Percentiles rank a stretch among this genome's conserved stretches.
phyloP scores from a whole-genome alignment of 164 flowering plant species.

The Brasenia schreberi region DNA sequence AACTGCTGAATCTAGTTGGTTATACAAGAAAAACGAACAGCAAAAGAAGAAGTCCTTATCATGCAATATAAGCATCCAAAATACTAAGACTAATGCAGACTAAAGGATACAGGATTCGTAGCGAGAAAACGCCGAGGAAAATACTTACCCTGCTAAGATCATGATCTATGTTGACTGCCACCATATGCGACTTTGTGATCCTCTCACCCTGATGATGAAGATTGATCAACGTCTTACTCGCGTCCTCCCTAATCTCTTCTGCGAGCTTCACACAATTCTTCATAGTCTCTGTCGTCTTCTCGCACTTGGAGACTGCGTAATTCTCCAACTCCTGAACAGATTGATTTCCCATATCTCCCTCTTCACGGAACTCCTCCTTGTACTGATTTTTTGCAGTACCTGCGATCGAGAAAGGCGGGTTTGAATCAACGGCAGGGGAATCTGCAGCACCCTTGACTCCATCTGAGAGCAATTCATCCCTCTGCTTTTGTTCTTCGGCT shows the following conservation, averaged over 20 bases:
- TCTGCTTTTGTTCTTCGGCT: neutral
- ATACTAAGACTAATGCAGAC: too few relatives aligned
- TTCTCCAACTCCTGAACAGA: constrained; percentile 58
- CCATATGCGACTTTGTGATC: constrained; percentile 51
- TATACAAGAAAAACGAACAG: too few relatives aligned
- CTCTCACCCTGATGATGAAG: constrained; percentile 82
- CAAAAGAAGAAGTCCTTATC: too few relatives aligned
- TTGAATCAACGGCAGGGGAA: neutral
- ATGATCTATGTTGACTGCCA: constrained; percentile 46
- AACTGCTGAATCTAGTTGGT: too few relatives aligned
- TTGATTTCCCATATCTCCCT: constrained; percentile 46
- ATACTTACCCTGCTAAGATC: constrained; percentile 49
- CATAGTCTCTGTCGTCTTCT: constrained; percentile 51
- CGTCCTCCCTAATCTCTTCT: constrained; percentile 62
- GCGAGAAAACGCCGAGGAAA: neutral
- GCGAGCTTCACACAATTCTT: constrained; percentile 62
- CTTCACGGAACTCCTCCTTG: constrained; percentile 33
- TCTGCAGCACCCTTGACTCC: neutral
- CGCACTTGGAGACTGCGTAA: constrained; percentile 55
- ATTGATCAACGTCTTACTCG: constrained; percentile 46
- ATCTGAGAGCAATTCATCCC: neutral
- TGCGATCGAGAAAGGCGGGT: constrained; percentile 1
- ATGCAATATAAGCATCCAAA: too few relatives aligned
- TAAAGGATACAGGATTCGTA: neutral
- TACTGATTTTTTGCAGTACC: constrained; percentile 29